These are phyloP conservation scores for Tephrocybe sp. DNA, from an alignment of 768 basidiomycete genomes.

Conservation along the genomic window DNA sequence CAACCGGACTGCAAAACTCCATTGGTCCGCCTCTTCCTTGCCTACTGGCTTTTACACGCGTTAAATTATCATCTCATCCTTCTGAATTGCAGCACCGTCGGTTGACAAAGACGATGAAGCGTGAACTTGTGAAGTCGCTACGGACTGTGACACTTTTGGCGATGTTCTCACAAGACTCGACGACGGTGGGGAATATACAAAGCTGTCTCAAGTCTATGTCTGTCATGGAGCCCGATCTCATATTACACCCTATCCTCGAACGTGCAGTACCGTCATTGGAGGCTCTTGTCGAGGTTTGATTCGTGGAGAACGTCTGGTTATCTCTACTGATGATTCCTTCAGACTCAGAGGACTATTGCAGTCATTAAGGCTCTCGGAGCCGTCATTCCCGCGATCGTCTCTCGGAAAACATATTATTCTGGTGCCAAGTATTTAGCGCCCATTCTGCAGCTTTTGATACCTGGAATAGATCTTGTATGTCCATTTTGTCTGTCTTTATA, in stretches of 20 bases:
- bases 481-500: no score
- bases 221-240: slow-evolving; percentile 82
- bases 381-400: slow-evolving; percentile 79
- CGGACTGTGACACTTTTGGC: slow-evolving; percentile 83
- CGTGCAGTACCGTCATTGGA: slow-evolving; percentile 86
- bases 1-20: slow-evolving; percentile 81
- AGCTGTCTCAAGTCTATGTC: slow-evolving; percentile 81
- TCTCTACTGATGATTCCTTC: slow-evolving; percentile 9
- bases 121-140: slow-evolving; percentile 81
- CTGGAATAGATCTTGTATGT: slow-evolving; percentile 83
- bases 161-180: slow-evolving; percentile 84
- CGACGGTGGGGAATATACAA: slow-evolving; percentile 75
- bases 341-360: slow-evolving; percentile 85
- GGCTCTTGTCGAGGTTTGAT: slow-evolving; percentile 74
- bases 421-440: slow-evolving; percentile 83
- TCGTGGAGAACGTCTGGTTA: neutral
- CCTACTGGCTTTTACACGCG: no score
- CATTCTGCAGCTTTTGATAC: slow-evolving; percentile 78
- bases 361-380: slow-evolving; percentile 85
- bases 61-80: no score
- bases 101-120: slow-evolving; percentile 74
- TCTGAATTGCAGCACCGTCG: slow-evolving; percentile 75
- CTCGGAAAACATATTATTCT: slow-evolving; percentile 73
- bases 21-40: slow-evolving; percentile 35
- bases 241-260: slow-evolving; percentile 79